Base-by-base conservation (phyloP, 1,139 yeast genomes). In the Debaryomycetaceae sp. region DNA sequence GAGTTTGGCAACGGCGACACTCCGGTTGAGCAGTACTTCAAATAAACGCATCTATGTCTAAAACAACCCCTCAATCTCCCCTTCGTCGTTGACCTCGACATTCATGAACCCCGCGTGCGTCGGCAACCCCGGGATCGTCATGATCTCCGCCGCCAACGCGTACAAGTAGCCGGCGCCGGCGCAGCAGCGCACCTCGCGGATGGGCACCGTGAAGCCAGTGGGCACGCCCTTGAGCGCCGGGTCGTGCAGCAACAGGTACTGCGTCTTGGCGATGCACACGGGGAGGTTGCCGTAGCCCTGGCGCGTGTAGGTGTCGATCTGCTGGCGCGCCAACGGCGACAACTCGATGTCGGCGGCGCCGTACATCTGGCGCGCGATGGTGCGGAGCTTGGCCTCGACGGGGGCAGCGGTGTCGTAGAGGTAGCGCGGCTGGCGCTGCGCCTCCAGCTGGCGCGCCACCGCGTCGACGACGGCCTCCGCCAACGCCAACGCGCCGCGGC, bases 51-150 rank as follows among this genome's bases (percentile, higher is more conserved):
- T 22, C 24, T 22, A 5, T 22, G 12, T 22, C 40, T 63, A 82
- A 47, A 82, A 82, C 45, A 83, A 65, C 13, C 93, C 93, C 49
- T 82, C 89, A 39, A 83, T 82, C 45, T 82, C 82, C 31, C 89
- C 91, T 28, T 82, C 76, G 24, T 80, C 85, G 51, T 78, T 73
- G 25, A 83, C 83, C 56, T 83, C 91, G 33, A 83, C 89, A 46
- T 82, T 80, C 89, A 83, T 82, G 60, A 78, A 83, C 23, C 91
- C 91, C 37, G 85, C 82, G 54, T 80, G 83, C 9, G 91, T 82
- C 37, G 91, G 82, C 49, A 83, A 68, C 35, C 93, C 91, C 25
- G 93, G 93, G 48, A 83, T 83, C 19, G 93, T 83, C 76, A 78
- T 82, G 43, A 83, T 83, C 53, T 83, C 86, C 30, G 85, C 89